Percentiles rank a stretch among this genome's conserved stretches.
These are phyloP conservation scores for Aspergillus indologenus DNA, from an alignment of 495 filamentous ascomycete species.

Conservation along the genomic window DNA sequence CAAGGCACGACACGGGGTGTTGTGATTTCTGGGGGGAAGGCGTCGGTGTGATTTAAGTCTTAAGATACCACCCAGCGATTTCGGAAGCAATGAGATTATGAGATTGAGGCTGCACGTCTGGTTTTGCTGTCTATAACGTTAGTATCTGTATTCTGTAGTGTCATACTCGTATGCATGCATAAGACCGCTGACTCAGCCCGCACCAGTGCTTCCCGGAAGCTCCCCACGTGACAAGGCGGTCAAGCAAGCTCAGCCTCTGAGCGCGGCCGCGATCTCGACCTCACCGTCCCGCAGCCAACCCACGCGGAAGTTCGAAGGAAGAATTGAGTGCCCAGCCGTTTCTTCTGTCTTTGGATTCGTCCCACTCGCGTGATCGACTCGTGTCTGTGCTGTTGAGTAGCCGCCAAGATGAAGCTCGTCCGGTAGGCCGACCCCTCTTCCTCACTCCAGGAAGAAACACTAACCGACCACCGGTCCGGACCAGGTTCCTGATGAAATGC, in stretches of 20 bases:
- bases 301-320: no score
- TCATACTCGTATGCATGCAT: not conserved
- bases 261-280: not conserved
- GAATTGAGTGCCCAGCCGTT: not conserved
- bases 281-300: not conserved
- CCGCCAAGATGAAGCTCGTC: constrained; percentile 89
- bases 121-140: no score
- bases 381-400: no score
- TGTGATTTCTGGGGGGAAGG: constrained; percentile 40
- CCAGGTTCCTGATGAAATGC: constrained; percentile 97
- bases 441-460: no score
- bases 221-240: not conserved
- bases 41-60: constrained; percentile 9
- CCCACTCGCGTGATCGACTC: no score
- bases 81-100: no score
- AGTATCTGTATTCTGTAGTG: no score
- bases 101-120: no score
- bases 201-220: not conserved
- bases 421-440: constrained; percentile 64
- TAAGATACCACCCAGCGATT: not conserved
- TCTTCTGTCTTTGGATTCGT: no score
- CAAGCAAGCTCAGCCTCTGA: constrained; percentile 4
- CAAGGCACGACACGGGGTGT: constrained; percentile 68
- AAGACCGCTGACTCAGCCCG: not conserved
- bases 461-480: no score